Conservation (phyloP, 2,329 filamentous ascomycete genomes). For the Aureobasidium mangrovei region DNA sequence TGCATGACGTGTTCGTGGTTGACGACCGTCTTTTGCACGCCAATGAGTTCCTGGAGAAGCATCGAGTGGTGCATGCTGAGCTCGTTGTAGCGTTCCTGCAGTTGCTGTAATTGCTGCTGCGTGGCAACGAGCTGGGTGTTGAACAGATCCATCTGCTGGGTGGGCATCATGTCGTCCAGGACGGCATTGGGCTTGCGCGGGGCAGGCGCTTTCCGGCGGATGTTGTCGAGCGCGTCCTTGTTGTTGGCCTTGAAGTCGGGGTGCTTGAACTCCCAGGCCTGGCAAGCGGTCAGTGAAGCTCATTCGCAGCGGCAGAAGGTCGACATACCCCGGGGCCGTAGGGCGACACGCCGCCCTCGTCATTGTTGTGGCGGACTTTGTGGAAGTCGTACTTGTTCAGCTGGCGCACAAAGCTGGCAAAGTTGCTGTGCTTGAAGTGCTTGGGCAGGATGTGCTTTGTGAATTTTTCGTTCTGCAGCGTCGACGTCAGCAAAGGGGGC, state of each 20-base stretch:
- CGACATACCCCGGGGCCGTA: slow-evolving; percentile 66
- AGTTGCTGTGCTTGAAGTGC: slow-evolving; percentile 98
- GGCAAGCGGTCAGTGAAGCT: slow-evolving; percentile 24
- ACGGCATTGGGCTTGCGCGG: slow-evolving; percentile 61
- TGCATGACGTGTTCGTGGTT: slow-evolving; percentile 65
- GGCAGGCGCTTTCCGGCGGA: slow-evolving; percentile 87
- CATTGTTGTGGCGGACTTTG: slow-evolving; percentile 87
- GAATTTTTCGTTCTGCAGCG: slow-evolving; percentile 82
- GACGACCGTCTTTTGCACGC: slow-evolving; percentile 60
- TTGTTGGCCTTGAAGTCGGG: slow-evolving; percentile 93
- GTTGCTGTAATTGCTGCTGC: slow-evolving; percentile 80
- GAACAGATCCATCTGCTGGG: slow-evolving; percentile 81
- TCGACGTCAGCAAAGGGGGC: slow-evolving; percentile 5
- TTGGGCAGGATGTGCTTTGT: slow-evolving; percentile 95
- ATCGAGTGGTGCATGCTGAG: slow-evolving; percentile 59
- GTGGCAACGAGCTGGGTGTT: slow-evolving; percentile 83
- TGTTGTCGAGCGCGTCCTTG: slow-evolving; percentile 94
- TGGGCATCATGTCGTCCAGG: slow-evolving; percentile 67
- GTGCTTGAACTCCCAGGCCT: slow-evolving; percentile 96
- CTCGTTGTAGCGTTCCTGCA: slow-evolving; percentile 78
- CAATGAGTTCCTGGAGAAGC: slow-evolving; percentile 54
- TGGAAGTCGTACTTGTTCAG: slow-evolving; percentile 98
- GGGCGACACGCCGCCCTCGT: slow-evolving; percentile 71
- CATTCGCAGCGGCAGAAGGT: background rate
- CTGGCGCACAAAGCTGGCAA: slow-evolving; percentile 91